phyloP scores from a whole-genome alignment of 208 protist species.

The Porcisia hertigi region DNA sequence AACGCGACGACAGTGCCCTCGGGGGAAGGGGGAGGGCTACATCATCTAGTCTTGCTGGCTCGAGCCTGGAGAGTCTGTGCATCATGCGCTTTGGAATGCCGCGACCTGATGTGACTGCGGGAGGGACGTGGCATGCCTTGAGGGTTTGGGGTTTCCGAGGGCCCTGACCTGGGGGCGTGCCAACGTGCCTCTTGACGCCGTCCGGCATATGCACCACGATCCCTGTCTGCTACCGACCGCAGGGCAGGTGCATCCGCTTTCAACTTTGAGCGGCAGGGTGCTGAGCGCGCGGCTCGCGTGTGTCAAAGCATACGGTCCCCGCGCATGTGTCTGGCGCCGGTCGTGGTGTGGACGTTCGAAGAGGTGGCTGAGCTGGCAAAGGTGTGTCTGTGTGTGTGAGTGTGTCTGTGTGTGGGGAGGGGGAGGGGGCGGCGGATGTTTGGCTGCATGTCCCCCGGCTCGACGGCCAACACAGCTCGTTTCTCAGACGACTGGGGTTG shows the following conservation, averaged over 20 bases:
- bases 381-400: neutral
- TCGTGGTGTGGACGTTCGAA: neutral
- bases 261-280: neutral
- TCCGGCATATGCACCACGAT: neutral
- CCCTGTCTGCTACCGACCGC: neutral
- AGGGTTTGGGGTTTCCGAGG: neutral
- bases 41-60: neutral
- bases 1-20: neutral
- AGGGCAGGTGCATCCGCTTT: neutral
- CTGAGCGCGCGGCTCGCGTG: neutral
- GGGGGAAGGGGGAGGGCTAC: too few species aligned
- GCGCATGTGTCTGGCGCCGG: neutral
- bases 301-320: neutral
- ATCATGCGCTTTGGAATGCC: neutral
- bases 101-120: neutral
- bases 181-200: neutral
- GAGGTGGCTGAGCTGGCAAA: neutral
- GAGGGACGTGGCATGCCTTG: neutral
- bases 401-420: too few species aligned
- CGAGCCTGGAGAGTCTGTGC: too few species aligned
- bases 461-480: too few species aligned
- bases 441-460: too few species aligned
- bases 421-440: too few species aligned
- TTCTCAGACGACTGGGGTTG: too few species aligned
- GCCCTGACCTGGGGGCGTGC: neutral